Evolutionary conservation across 2,329 filamentous ascomycete species (phyloP), one percentile per base, ranked within the genome.

Genomic region (Berkeleyomyces rouxiae): DNA sequence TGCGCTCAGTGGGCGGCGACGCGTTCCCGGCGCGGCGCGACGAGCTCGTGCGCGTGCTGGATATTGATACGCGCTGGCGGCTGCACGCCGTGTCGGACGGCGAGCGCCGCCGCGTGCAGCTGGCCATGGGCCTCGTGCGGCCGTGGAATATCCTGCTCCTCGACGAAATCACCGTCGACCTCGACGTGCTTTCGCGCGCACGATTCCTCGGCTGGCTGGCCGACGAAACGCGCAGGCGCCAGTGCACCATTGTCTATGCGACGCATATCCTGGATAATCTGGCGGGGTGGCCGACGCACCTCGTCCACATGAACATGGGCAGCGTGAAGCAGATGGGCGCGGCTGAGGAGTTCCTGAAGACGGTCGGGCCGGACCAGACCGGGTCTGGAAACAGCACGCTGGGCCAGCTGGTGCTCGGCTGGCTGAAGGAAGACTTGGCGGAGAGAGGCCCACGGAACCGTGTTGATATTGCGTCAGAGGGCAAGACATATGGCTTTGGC

Each of bases 181-280:
- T 99, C 65, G 93, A 99, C 73, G 80, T 99, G 64, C 80, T 96
- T 65, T 88, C 83, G 62, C 82, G 93, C 13, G 85, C 84, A 68
- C 86, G 91, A 71, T 99, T 99, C 72, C 78, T 99, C 40, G 79
- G 75, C 51, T 99, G 92, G 77, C 74, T 99, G 70, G 90, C 90
- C 74, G 78, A 79, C 65, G 93, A 99, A 82, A 96, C 92, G 0
- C 87, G 92, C 74, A 77, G 71, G 6, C 79, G 92, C 61, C 79
- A 83, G 46, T 96, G 91, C 71, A 96, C 93, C 3, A 88, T 99
- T 68, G 90, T 99, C 39, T 99, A 99, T 72, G 93, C 93, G 6
- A 99, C 93, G 11, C 93, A 99, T 74, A 96, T 99, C 67, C 76
- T 99, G 68, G 93, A 99, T 71, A 96, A 97, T 72, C 77, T 99